Base-by-base conservation (phyloP, 1,284 basidiomycete species). In the Takashimella koratensis region DNA sequence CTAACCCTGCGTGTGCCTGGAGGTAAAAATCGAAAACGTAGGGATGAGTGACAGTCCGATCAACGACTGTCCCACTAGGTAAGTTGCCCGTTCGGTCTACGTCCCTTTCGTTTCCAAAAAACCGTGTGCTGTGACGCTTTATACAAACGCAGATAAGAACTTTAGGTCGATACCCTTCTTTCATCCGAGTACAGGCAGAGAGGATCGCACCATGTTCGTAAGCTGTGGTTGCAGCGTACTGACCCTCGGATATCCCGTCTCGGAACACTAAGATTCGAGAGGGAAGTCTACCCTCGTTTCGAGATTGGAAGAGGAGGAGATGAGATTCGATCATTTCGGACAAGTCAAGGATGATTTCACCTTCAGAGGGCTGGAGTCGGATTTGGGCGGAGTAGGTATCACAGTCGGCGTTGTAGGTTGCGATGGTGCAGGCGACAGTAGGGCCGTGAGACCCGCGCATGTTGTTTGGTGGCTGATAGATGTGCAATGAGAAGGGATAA, bases 181-280 rank as follows among this genome's bases (percentile, higher is more conserved):
- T 49, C 41, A 73, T 50, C 5, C 51, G 45, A 22, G 50, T 21
- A 49, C 65, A 67, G 1, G 70, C 70, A 25, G 60, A 54, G 46
- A 73, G 64, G 52, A 79, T 68, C 1, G 73, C 71, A 5, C 63
- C 43, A 30, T 77, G 67, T 61, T 79, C 77, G 47, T 70, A 63
- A 36, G 74, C 65, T 3, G 77, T 65, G 19, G 74, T 74, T 2
- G 69, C 63, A 26, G 75, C 70, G 55, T 75, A 78, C 61, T 79
- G 78, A 0, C 78, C 78, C 52, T 79, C 77, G 21, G 72, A 75
- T 23, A 80, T 75, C 26, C 78, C 78, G 56, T 79, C 78, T 52
- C 78, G 74, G 66, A 76, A 76, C 53, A 78, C 66, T 48, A 77
- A 63, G 46, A 78, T 73, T 22, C 65, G 66, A 5, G 71, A 65